These are phyloP conservation scores for Lodderomyces elongisporus DNA, from an alignment of 1,139 yeast genomes.

Conservation along the genomic window DNA sequence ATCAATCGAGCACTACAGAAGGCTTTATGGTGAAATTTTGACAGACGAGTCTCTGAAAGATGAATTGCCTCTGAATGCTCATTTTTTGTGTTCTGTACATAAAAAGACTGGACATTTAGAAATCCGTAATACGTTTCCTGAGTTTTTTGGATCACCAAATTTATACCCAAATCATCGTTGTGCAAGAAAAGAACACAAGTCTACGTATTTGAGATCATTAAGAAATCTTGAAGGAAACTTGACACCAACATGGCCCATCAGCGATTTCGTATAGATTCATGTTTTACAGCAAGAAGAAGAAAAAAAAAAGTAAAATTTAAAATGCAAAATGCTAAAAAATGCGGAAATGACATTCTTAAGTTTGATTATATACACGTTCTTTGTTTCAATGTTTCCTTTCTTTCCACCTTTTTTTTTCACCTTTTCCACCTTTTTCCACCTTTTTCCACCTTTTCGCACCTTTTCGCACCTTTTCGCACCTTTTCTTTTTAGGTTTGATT, in stretches of 20 bases:
- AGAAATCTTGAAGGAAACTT: background rate
- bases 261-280: background rate
- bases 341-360: no score
- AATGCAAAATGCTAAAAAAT: no score
- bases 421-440: no score
- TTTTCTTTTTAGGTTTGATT: background rate
- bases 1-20: constrained; percentile 10
- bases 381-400: background rate
- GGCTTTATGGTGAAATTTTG: constrained; percentile 10
- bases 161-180: background rate
- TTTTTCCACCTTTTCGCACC: no score
- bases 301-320: no score
- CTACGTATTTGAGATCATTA: no score
- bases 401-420: constrained; percentile 4
- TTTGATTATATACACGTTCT: no score
- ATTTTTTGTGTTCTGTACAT: constrained; percentile 28
- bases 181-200: no score
- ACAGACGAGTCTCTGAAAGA: constrained; percentile 10
- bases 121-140: constrained; percentile 17
- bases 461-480: no score
- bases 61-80: constrained; percentile 10
- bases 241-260: background rate
- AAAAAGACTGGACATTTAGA: constrained; percentile 28
- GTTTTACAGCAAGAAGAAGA: no score
- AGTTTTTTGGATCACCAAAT: background rate